Conservation (phyloP, 1,284 basidiomycete species). For the Pyrrhoderma noxium region DNA sequence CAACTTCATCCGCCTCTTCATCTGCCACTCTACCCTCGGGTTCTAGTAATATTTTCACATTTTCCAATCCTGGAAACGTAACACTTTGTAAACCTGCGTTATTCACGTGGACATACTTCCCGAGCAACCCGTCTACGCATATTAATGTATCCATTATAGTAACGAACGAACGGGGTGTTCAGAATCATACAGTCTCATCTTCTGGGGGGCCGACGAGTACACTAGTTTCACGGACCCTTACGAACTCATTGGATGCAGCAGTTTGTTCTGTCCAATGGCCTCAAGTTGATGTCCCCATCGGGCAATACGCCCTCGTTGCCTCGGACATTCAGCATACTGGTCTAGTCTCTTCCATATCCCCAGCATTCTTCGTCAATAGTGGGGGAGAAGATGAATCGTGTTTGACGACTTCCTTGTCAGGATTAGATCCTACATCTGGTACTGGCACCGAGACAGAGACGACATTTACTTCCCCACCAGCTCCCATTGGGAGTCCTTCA, state of each 20-base stretch:
- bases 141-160: conserved; percentile 21
- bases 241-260: conserved; percentile 20
- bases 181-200: background rate
- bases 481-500: background rate
- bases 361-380: conserved; percentile 22
- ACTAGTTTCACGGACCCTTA: conserved; percentile 20
- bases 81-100: conserved; percentile 21
- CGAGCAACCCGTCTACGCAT: background rate
- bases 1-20: background rate
- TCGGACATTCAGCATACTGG: conserved; percentile 19
- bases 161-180: conserved; percentile 20
- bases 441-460: conserved; percentile 5
- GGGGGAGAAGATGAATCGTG: conserved; percentile 20
- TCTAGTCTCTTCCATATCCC: conserved; percentile 20
- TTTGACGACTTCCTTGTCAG: conserved; percentile 22
- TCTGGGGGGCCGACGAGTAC: conserved; percentile 1
- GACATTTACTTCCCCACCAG: conserved; percentile 6
- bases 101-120: conserved; percentile 21
- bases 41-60: conserved; percentile 17
- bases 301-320: conserved; percentile 23
- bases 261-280: conserved; percentile 21
- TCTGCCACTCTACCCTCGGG: background rate
- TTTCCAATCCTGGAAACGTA: conserved; percentile 21
- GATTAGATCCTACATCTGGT: conserved; percentile 14
- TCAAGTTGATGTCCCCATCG: conserved; percentile 23